These are phyloP conservation scores for Colletotrichum eremochloae DNA, from an alignment of 2,329 filamentous ascomycete genomes.

Conservation along the genomic window DNA sequence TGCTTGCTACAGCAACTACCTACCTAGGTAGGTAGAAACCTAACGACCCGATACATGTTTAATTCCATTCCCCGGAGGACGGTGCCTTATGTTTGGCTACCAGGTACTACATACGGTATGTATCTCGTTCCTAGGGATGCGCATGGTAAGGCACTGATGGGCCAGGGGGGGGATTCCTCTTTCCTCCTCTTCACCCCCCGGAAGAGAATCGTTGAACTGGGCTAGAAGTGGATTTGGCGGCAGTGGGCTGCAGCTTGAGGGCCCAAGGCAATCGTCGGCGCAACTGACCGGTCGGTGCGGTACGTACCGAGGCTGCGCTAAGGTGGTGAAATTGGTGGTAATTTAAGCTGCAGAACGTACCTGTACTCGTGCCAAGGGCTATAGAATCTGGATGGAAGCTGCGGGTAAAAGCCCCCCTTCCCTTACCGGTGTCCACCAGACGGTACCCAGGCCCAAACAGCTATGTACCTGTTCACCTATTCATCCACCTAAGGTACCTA, in stretches of 20 bases:
- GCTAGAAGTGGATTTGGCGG: slow-evolving; percentile 17
- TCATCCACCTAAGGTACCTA: background rate
- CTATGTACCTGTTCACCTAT: background rate
- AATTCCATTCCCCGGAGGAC: background rate
- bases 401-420: slow-evolving; percentile 12
- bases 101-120: too few relatives aligned
- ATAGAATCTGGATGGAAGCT: slow-evolving; percentile 39
- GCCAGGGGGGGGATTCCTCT: too few relatives aligned
- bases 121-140: background rate
- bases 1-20: background rate
- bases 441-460: background rate
- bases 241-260: slow-evolving; percentile 27
- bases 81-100: background rate
- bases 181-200: too few relatives aligned
- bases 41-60: background rate
- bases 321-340: background rate
- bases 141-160: slow-evolving; percentile 28
- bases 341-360: slow-evolving; percentile 7
- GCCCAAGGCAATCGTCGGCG: slow-evolving; percentile 12
- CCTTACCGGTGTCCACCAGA: slow-evolving; percentile 1
- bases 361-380: background rate
- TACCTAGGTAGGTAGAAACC: background rate
- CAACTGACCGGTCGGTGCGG: slow-evolving; percentile 1
- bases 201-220: background rate
- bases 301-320: background rate